Evolutionary conservation across 805 yeast species (phyloP).

Genomic region (Pichia phayaonensis): DNA sequence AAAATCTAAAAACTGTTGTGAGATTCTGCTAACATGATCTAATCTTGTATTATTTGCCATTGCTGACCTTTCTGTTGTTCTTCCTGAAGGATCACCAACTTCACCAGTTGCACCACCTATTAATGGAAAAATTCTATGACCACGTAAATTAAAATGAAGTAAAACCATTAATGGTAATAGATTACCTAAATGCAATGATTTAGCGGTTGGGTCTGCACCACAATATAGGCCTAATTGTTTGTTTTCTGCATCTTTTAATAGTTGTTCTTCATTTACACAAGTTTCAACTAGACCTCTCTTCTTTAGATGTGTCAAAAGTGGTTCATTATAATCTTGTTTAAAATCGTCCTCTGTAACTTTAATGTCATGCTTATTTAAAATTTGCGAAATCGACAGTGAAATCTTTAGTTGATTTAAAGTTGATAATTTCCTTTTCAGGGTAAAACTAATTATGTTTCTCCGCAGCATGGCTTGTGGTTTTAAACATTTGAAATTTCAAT

Average conservation of each 20-base stretch:
- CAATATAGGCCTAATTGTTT: conserved; percentile 60
- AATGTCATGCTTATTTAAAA: conserved; percentile 17
- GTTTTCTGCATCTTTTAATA: conserved; percentile 17
- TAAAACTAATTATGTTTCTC: background rate
- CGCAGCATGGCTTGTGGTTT: background rate
- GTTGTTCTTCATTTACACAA: conserved; percentile 29
- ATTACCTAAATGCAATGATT: conserved; percentile 85
- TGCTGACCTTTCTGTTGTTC: conserved; percentile 62
- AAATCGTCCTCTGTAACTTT: conserved; percentile 18
- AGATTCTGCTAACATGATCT: conserved; percentile 52
- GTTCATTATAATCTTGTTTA: conserved; percentile 27
- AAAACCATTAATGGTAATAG: conserved; percentile 79
- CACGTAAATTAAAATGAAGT: conserved; percentile 75
- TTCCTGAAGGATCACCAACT: conserved; percentile 96
- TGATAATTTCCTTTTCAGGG: background rate
- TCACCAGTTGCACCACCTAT: conserved; percentile 95
- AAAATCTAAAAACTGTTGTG: conserved; percentile 53
- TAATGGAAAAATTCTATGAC: conserved; percentile 75
- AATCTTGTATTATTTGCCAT: conserved; percentile 47
- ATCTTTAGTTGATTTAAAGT: background rate
- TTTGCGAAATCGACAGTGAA: conserved; percentile 16
- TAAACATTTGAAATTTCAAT: background rate
- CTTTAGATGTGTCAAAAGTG: conserved; percentile 34
- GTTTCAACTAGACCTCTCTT: conserved; percentile 41
- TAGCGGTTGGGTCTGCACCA: conserved; percentile 96